phyloP scores from a whole-genome alignment of 75 land plant species.

The Cupressus sempervirens region DNA sequence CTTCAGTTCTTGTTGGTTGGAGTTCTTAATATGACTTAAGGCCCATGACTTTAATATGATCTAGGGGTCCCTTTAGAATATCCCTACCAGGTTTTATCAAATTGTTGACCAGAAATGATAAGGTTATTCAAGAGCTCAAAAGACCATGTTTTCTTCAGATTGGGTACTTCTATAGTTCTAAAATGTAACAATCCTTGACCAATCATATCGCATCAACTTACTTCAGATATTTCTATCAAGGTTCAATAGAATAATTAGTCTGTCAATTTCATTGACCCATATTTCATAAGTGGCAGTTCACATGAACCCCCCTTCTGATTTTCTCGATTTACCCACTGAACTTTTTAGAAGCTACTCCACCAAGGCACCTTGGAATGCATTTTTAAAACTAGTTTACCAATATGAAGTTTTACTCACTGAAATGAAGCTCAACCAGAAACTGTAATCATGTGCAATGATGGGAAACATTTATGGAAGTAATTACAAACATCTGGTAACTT shows the following conservation, averaged over 20 bases:
- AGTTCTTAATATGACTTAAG: neutral
- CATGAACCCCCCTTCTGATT: neutral
- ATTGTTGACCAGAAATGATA: no score
- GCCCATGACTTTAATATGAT: neutral
- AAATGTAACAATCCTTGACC: no score
- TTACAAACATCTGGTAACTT: neutral
- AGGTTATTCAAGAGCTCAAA: neutral
- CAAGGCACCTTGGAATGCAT: neutral
- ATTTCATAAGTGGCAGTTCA: no score
- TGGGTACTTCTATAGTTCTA: neutral
- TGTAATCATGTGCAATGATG: neutral
- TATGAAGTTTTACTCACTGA: neutral
- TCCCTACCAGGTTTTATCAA: no score
- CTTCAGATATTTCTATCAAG: neutral
- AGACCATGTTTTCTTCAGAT: neutral
- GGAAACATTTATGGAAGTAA: neutral
- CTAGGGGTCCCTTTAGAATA: neutral
- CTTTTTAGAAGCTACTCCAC: neutral
- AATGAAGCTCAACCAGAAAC: neutral
- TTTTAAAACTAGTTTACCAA: neutral
- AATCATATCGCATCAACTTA: neutral
- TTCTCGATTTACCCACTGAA: neutral
- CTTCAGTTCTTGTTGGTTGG: neutral
- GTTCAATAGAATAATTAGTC: no score
- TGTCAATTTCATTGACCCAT: no score